Conservation (phyloP, 2,329 filamentous ascomycete genomes). For the Achaetomium macrosporum region DNA sequence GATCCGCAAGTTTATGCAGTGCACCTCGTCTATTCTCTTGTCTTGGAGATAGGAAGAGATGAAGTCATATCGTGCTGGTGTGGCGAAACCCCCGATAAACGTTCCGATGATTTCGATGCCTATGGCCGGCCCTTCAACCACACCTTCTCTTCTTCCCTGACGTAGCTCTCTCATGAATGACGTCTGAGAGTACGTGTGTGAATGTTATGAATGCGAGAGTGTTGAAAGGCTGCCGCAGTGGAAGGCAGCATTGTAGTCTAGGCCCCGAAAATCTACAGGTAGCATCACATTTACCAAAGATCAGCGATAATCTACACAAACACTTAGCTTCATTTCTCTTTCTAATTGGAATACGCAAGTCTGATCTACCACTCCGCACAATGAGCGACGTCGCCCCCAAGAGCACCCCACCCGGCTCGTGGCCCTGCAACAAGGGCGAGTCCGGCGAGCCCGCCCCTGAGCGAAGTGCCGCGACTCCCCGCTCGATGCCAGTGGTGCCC, state of each 20-base stretch:
- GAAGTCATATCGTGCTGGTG: background rate
- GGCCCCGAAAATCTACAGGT: background rate
- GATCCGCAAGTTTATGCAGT: too few relatives aligned
- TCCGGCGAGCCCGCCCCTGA: constrained; percentile 18
- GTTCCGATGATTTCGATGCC: background rate
- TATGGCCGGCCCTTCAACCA: background rate
- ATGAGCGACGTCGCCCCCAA: constrained; percentile 25
- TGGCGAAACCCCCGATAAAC: background rate
- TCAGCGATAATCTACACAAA: background rate
- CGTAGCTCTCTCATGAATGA: background rate
- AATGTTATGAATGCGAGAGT: background rate
- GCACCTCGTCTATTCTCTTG: too few relatives aligned
- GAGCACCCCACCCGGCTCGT: constrained; percentile 20
- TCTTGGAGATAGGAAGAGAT: background rate
- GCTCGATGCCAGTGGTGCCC: constrained; percentile 21
- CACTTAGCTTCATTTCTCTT: background rate
- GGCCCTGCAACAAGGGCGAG: constrained; percentile 20
- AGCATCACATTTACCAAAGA: background rate
- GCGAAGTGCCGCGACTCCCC: constrained; percentile 14
- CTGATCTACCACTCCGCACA: background rate
- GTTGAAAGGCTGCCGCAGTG: background rate
- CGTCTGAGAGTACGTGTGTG: background rate
- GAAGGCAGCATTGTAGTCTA: background rate
- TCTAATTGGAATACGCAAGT: too few relatives aligned
- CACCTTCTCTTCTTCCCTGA: background rate